Conservation (phyloP, 2,329 filamentous ascomycete genomes). For the Colletotrichum cordylinicola region DNA sequence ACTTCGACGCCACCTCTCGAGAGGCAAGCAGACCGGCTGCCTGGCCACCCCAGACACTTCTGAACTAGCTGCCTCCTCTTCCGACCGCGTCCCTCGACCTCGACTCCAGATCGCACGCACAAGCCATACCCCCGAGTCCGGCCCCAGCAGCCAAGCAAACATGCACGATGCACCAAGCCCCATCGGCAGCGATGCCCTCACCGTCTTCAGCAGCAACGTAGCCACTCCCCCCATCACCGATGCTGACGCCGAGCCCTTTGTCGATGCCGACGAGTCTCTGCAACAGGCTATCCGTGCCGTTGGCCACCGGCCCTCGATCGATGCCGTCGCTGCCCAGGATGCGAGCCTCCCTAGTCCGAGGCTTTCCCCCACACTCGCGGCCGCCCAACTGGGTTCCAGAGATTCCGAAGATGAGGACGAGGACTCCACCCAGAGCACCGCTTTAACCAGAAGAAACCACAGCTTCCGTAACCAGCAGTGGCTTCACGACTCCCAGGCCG, state of each 20-base stretch:
- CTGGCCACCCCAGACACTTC: conserved; percentile 66
- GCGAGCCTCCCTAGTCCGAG: conserved; percentile 94
- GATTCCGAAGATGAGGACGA: conserved; percentile 49
- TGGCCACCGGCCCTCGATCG: conserved; percentile 60
- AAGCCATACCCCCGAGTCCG: conserved; percentile 51
- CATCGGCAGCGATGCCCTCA: conserved; percentile 60
- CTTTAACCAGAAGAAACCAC: conserved; percentile 3
- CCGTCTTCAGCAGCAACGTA: conserved; percentile 67
- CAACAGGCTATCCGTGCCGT: conserved; percentile 51
- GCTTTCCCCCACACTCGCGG: conserved; percentile 87
- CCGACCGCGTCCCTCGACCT: conserved; percentile 43
- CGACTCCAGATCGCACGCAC: conserved; percentile 47
- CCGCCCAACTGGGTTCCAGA: conserved; percentile 56
- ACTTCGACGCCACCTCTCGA: conserved; percentile 41
- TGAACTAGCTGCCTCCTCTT: conserved; percentile 39
- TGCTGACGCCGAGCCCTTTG: conserved; percentile 69
- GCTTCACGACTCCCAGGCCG: conserved; percentile 48
- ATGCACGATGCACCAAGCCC: conserved; percentile 46
- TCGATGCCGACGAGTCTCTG: conserved; percentile 55
- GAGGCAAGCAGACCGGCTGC: conserved; percentile 35
- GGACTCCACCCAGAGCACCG: conserved; percentile 29
- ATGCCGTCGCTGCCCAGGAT: conserved; percentile 80
- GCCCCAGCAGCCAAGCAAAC: conserved; percentile 37
- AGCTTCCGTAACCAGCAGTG: conserved; percentile 30
- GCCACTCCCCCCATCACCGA: conserved; percentile 81